phyloP scores from a whole-genome alignment of 768 basidiomycete species.

The Calocybe cyanea region DNA sequence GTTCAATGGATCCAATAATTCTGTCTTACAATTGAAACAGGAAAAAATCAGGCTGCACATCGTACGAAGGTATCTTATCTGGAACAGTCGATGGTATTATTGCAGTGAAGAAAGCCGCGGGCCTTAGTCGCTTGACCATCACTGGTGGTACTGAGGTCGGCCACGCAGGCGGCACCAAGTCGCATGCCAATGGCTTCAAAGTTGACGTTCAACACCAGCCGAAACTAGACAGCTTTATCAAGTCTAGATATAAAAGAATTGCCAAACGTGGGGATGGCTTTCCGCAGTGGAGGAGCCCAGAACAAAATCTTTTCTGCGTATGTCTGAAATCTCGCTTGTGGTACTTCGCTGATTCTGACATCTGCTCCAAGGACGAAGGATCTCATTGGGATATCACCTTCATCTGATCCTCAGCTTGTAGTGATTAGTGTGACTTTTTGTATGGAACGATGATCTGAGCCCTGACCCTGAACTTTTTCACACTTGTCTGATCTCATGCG shows the following conservation, averaged over 20 bases:
- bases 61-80: constrained; percentile 22
- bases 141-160: constrained; percentile 55
- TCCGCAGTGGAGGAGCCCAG: constrained; percentile 22
- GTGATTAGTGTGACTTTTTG: neutral
- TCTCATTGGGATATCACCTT: neutral
- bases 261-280: constrained; percentile 24
- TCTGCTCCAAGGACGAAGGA: neutral
- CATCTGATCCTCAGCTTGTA: neutral
- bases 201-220: constrained; percentile 23
- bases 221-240: constrained; percentile 22
- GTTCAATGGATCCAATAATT: neutral
- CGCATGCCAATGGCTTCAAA: constrained; percentile 25
- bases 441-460: neutral
- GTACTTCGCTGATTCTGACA: neutral
- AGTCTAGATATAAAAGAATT: constrained; percentile 19
- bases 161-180: constrained; percentile 22
- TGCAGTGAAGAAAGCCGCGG: constrained; percentile 33
- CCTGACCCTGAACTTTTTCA: neutral
- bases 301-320: constrained; percentile 26
- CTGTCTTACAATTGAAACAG: constrained; percentile 5
- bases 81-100: constrained; percentile 25
- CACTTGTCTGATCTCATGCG: neutral
- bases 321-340: constrained; percentile 1
- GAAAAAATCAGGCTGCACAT: constrained; percentile 21
- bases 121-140: constrained; percentile 60